phyloP scores from a whole-genome alignment of 768 basidiomycete species.

The Tylopilus cervinicoccineus region DNA sequence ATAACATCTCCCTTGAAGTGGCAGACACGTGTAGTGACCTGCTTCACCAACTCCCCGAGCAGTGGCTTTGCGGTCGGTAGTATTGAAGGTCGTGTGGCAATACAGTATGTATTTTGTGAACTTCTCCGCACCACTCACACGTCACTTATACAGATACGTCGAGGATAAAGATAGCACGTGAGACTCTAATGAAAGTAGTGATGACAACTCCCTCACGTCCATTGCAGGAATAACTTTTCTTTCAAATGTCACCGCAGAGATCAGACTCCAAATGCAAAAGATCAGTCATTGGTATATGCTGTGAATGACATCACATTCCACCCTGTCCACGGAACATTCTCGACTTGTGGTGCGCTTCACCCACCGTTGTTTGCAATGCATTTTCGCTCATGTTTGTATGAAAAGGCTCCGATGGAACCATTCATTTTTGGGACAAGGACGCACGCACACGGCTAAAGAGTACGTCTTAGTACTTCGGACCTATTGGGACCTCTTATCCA shows the following conservation, averaged over 20 bases:
- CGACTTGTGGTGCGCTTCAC: slow-evolving; percentile 58
- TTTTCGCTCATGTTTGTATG: slow-evolving; percentile 8
- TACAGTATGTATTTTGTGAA: slow-evolving; percentile 66
- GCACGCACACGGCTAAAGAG: slow-evolving; percentile 89
- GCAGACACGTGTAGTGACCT: slow-evolving; percentile 86
- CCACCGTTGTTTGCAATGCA: slow-evolving; percentile 19
- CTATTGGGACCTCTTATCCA: not conserved
- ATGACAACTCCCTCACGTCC: not conserved
- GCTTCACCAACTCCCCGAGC: slow-evolving; percentile 63
- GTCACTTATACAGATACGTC: slow-evolving; percentile 54
- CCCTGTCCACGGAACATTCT: slow-evolving; percentile 79
- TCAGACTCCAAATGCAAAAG: slow-evolving; percentile 49
- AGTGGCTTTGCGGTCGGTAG: slow-evolving; percentile 84
- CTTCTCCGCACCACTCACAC: not conserved
- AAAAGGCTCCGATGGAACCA: slow-evolving; percentile 75
- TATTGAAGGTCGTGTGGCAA: slow-evolving; percentile 89
- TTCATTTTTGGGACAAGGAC: slow-evolving; percentile 96
- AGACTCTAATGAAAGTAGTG: slow-evolving; percentile 19
- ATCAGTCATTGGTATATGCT: slow-evolving; percentile 69
- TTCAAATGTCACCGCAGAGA: slow-evolving; percentile 81
- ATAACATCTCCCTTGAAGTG: slow-evolving; percentile 87
- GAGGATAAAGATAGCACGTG: slow-evolving; percentile 79
- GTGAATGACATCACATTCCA: slow-evolving; percentile 89
- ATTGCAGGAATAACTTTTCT: slow-evolving; percentile 69
- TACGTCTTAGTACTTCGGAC: slow-evolving; percentile 26